Base-by-base conservation (phyloP, 495 filamentous ascomycete species). In the Aspergillus carlsbadensis region DNA sequence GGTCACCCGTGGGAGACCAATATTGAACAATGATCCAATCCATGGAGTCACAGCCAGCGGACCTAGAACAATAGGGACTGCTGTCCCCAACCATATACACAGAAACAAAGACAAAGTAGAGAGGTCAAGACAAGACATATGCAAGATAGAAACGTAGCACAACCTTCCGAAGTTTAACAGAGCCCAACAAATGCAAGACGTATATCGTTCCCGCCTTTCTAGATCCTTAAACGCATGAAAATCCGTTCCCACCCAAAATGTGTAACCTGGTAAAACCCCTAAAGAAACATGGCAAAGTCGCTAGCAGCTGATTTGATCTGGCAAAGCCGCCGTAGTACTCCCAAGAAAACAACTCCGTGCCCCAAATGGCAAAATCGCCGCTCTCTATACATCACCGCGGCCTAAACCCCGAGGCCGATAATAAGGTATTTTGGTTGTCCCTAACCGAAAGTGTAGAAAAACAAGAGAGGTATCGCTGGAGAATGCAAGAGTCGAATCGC, bases 171-270 rank as follows among this genome's bases (percentile, higher is more conserved):
- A 66, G 34, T 67, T 68, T 71, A 72, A 74, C 70, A 73, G 62
- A 70, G 63, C 73, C 73, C 73, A 76, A 70, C 65, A 67, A 69
- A 77, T 78, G 76, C 76, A 78, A 50, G 73, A 78, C 74, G 73
- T 78, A 70, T 76, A 76, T 78, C 76, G 74, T 78, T 77, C 76
- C 76, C 76, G 71, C 73, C 75, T 77, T 68, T 72, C 76, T 78
- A 78, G 65, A 74, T 72, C 71, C 71, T 68, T 65, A 62, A 70
- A 71, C 72, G 66, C 56, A 60, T 66, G 56, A 70, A 72, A 65
- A 70, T 64, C 72, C 73, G 63, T 71, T 29, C 67, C 74, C 66
- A 64, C 63, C 70, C 73, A 63, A 71, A 64, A 63, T 53, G 61
- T 39, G 54, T 54, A 48, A 50, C 65, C 65, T 63, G 57, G 62